Evolutionary conservation across 2,329 filamentous ascomycete genomes (phyloP).

Genomic region (Ustulina deusta): DNA sequence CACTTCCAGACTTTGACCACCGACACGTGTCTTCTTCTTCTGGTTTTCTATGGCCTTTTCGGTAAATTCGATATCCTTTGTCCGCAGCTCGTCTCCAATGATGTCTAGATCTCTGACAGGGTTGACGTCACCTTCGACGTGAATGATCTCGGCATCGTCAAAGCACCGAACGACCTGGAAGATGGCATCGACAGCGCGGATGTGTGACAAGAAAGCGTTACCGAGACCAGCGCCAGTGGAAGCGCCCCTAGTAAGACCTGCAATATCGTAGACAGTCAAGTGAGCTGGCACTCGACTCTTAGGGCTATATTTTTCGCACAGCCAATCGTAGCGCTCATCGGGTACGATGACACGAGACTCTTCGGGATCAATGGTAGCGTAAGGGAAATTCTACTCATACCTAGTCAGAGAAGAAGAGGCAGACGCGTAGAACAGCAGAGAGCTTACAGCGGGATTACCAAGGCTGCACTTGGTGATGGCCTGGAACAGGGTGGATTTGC

Average conservation of each 20-base stretch:
- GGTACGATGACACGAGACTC: slow-evolving; percentile 97
- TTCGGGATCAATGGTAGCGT: slow-evolving; percentile 98
- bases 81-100: slow-evolving; percentile 93
- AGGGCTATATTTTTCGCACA: slow-evolving; percentile 95
- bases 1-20: slow-evolving; percentile 95
- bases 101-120: slow-evolving; percentile 94
- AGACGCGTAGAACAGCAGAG: slow-evolving; percentile 49
- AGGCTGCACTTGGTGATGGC: slow-evolving; percentile 98
- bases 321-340: slow-evolving; percentile 95
- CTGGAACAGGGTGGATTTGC: slow-evolving; percentile 99
- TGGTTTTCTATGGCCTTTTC: slow-evolving; percentile 94
- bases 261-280: slow-evolving; percentile 98
- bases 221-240: slow-evolving; percentile 98
- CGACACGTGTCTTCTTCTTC: slow-evolving; percentile 93
- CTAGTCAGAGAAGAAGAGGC: slow-evolving; percentile 50
- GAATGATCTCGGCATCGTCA: slow-evolving; percentile 99
- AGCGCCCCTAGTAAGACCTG: slow-evolving; percentile 92
- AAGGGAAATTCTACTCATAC: slow-evolving; percentile 85
- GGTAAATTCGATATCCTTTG: slow-evolving; percentile 98
- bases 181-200: slow-evolving; percentile 97
- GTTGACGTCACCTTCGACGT: slow-evolving; percentile 99
- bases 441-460: slow-evolving; percentile 92
- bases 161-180: slow-evolving; percentile 98
- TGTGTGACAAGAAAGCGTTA: slow-evolving; percentile 98
- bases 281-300: slow-evolving; percentile 98